Evolutionary conservation across 179 eudicot genomes (phyloP).

Genomic region (Silene coronaria): DNA sequence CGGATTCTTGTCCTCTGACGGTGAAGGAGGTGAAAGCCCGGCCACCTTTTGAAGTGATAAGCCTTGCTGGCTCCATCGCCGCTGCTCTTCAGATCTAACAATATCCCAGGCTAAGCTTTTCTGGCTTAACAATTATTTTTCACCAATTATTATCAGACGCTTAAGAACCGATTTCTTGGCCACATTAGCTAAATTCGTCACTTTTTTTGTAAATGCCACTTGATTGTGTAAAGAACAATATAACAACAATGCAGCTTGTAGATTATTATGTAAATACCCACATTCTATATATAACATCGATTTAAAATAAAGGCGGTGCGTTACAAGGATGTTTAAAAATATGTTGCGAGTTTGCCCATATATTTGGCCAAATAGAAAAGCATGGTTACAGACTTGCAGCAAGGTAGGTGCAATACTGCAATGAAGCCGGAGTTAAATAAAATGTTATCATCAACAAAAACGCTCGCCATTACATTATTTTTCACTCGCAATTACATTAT

Average conservation of each 20-base stretch:
- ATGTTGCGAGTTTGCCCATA: too few relatives aligned
- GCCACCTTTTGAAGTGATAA: conserved; percentile 82
- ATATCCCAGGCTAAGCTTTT: background rate
- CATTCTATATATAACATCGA: background rate
- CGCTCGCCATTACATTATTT: background rate
- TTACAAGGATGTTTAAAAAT: too few relatives aligned
- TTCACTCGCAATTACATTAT: background rate
- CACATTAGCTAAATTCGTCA: too few relatives aligned
- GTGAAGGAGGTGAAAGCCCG: conserved; percentile 66
- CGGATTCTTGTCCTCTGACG: conserved; percentile 87
- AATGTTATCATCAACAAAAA: background rate
- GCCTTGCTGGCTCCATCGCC: conserved; percentile 77
- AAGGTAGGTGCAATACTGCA: too few relatives aligned
- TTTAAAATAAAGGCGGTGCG: too few relatives aligned
- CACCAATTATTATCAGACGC: too few relatives aligned
- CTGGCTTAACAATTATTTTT: too few relatives aligned
- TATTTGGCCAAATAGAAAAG: too few relatives aligned
- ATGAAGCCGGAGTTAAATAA: background rate
- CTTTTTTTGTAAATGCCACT: background rate
- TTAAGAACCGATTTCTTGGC: too few relatives aligned
- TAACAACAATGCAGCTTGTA: background rate
- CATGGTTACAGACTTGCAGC: too few relatives aligned
- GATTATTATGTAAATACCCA: background rate
- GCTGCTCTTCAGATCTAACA: conserved; percentile 66
- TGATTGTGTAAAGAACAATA: background rate